These are phyloP conservation scores for Dendrocalamus latiflorus DNA, from an alignment of 202 grass and related monocot species.

Conservation along the genomic window DNA sequence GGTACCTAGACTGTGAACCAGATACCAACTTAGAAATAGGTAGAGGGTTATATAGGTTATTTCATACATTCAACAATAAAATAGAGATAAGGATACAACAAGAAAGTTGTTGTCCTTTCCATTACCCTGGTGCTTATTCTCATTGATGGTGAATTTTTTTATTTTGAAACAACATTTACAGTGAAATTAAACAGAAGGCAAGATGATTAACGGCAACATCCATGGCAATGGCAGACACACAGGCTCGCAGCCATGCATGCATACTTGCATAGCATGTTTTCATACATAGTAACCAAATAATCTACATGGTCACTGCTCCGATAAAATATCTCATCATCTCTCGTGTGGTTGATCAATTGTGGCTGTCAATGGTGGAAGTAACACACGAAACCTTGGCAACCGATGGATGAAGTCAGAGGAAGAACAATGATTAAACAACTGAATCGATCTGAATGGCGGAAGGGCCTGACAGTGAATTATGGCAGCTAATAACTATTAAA, in stretches of 20 bases:
- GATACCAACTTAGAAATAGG: not conserved
- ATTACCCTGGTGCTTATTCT: not conserved
- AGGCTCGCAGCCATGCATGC: not conserved
- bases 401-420: not conserved
- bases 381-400: not conserved
- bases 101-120: not conserved
- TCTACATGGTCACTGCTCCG: not conserved
- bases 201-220: not conserved
- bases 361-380: not conserved
- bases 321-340: not conserved
- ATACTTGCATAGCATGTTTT: not conserved
- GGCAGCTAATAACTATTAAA: not conserved
- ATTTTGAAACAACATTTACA: not conserved
- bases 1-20: not conserved
- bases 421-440: not conserved
- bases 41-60: not conserved
- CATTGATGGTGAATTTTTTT: not conserved
- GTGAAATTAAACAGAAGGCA: not conserved
- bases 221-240: not conserved
- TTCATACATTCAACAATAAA: not conserved
- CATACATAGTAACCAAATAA: not conserved
- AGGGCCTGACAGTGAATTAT: not conserved
- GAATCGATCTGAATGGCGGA: not conserved
- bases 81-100: not conserved
- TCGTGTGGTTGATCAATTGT: not conserved